Evolutionary conservation across 306 rosid genomes (phyloP).

Genomic region (Quercus dentata): DNA sequence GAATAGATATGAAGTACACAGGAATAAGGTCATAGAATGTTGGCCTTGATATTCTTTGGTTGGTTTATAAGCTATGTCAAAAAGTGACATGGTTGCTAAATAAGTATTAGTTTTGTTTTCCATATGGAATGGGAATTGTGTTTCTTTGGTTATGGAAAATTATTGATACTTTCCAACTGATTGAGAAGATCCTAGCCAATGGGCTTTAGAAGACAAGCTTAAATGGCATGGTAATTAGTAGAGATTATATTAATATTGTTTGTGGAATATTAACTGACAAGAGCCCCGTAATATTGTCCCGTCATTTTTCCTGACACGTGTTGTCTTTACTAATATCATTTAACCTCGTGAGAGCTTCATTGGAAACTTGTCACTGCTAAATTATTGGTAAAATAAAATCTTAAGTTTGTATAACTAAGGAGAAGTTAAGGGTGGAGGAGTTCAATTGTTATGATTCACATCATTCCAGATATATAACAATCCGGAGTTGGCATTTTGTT

Average conservation of each 20-base stretch:
- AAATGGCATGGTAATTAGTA: neutral
- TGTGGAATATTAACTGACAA: neutral
- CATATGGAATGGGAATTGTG: neutral
- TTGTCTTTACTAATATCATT: neutral
- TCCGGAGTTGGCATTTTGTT: neutral
- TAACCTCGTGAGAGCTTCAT: neutral
- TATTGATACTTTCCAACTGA: neutral
- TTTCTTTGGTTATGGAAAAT: conserved; percentile 6
- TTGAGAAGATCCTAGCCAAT: neutral
- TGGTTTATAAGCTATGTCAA: conserved; percentile 2
- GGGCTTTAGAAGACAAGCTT: neutral
- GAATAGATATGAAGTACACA: neutral
- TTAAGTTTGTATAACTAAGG: neutral
- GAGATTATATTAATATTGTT: neutral
- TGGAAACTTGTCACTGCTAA: neutral
- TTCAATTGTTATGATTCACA: neutral
- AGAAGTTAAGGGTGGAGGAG: neutral
- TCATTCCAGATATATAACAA: neutral
- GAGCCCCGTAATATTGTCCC: neutral
- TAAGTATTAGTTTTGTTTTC: neutral
- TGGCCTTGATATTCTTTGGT: conserved; percentile 13
- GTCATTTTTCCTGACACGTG: neutral
- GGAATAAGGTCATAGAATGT: conserved; percentile 10
- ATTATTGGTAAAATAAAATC: neutral
- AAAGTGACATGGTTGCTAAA: neutral